Evolutionary conservation across 352 stramenopile genomes (phyloP).

Genomic region (Nothophytophthora sp.): DNA sequence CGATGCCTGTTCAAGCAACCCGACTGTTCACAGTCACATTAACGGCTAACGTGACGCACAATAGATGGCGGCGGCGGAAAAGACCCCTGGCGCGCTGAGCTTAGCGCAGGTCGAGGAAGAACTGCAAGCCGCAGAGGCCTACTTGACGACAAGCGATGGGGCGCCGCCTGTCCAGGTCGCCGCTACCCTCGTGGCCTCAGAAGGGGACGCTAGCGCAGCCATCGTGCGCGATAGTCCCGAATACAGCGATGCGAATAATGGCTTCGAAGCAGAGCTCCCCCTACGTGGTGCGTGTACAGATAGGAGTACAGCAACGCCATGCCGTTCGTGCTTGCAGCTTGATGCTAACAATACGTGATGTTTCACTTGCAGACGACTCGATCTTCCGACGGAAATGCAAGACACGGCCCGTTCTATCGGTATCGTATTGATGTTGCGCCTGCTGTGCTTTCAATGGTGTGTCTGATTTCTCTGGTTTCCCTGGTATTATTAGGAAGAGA

Average conservation of each 20-base stretch:
- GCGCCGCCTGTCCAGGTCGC: neutral
- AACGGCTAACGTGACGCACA: too few species aligned
- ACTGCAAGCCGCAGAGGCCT: slow-evolving; percentile 58
- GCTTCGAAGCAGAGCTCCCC: too few species aligned
- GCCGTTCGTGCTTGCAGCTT: too few species aligned
- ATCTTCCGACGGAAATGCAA: slow-evolving; percentile 30
- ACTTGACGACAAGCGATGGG: slow-evolving; percentile 32
- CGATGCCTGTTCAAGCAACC: neutral
- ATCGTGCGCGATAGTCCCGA: too few species aligned
- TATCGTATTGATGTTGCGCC: slow-evolving; percentile 4
- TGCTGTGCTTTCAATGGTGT: neutral
- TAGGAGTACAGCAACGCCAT: too few species aligned
- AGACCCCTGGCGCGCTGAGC: slow-evolving; percentile 26
- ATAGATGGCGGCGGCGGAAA: slow-evolving; percentile 17
- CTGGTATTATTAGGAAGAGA: too few species aligned
- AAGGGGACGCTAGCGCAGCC: neutral
- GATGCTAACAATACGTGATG: neutral
- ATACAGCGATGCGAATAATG: too few species aligned
- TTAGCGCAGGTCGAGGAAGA: slow-evolving; percentile 71
- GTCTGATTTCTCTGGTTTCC: slow-evolving; percentile 3
- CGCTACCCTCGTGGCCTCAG: neutral
- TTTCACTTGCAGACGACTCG: slow-evolving; percentile 8
- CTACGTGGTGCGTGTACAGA: too few species aligned
- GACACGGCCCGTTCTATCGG: slow-evolving; percentile 38
- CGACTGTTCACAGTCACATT: slow-evolving; percentile 25